Percentiles rank a stretch among this genome's conserved stretches.
phyloP scores from a whole-genome alignment of 805 yeast genomes.

The Candida broadrunensis region DNA sequence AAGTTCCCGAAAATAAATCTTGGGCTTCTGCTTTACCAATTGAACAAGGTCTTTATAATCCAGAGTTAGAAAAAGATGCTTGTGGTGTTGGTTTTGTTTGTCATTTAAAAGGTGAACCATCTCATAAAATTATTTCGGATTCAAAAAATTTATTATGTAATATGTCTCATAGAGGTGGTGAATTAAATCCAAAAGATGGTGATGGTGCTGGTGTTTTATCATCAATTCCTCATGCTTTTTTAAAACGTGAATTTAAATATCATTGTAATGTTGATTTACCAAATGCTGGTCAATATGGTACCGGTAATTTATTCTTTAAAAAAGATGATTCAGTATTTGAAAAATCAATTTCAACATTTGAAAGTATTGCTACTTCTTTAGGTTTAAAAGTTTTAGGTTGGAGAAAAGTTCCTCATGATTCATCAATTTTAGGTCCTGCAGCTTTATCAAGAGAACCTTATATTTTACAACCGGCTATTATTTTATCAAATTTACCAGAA shows the following conservation, averaged over 20 bases:
- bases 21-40: constrained; percentile 92
- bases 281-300: constrained; percentile 82
- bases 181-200: constrained; percentile 95
- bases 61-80: constrained; percentile 91
- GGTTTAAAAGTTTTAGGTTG: constrained; percentile 87
- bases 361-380: constrained; percentile 69
- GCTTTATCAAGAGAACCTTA: constrained; percentile 90
- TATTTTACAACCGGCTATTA: constrained; percentile 90
- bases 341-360: constrained; percentile 74
- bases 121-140: constrained; percentile 92
- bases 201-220: constrained; percentile 98
- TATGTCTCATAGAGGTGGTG: constrained; percentile 99
- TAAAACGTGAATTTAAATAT: constrained; percentile 78
- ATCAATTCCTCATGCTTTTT: constrained; percentile 86
- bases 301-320: constrained; percentile 92
- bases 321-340: constrained; percentile 71
- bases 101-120: constrained; percentile 80
- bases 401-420: constrained; percentile 93
- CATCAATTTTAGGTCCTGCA: constrained; percentile 92
- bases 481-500: constrained; percentile 42
- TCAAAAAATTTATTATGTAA: constrained; percentile 85
- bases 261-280: constrained; percentile 70
- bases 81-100: constrained; percentile 99
- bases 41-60: constrained; percentile 88
- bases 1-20: constrained; percentile 71